These are phyloP conservation scores for Bretziella fagacearum DNA, from an alignment of 2,329 filamentous ascomycete genomes.

Conservation along the genomic window DNA sequence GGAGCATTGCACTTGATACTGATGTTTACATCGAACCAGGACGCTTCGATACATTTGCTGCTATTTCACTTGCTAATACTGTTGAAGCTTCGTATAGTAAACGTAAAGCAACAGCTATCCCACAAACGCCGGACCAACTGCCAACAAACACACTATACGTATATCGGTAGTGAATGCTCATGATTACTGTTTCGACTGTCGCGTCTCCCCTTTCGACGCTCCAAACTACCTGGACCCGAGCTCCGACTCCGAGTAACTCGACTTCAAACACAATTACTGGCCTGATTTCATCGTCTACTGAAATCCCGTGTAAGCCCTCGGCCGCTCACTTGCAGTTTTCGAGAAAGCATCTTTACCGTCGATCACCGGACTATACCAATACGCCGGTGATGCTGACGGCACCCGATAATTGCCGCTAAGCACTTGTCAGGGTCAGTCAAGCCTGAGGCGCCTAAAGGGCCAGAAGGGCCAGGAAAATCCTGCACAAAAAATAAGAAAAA, in stretches of 20 bases:
- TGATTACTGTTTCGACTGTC: not conserved
- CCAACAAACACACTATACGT: not conserved
- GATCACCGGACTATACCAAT: constrained; percentile 1
- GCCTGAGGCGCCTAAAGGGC: no score
- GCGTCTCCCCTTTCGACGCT: not conserved
- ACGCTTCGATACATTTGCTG: no score
- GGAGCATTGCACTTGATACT: no score
- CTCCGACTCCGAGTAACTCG: not conserved
- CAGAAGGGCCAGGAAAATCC: no score
- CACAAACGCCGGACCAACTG: not conserved
- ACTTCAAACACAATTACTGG: not conserved
- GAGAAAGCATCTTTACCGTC: constrained; percentile 8
- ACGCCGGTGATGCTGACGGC: not conserved
- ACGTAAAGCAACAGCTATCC: not conserved
- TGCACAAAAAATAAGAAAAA: no score
- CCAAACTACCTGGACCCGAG: not conserved
- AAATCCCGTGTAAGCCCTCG: not conserved
- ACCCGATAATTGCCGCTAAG: not conserved
- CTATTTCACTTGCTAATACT: no score
- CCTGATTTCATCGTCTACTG: not conserved
- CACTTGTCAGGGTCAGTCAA: not conserved
- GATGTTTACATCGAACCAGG: no score
- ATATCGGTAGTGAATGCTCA: constrained; percentile 3
- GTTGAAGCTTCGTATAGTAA: no score
- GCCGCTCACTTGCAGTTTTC: constrained; percentile 3